phyloP scores from a whole-genome alignment of 805 yeast genomes.

The Komagataella pastoris region DNA sequence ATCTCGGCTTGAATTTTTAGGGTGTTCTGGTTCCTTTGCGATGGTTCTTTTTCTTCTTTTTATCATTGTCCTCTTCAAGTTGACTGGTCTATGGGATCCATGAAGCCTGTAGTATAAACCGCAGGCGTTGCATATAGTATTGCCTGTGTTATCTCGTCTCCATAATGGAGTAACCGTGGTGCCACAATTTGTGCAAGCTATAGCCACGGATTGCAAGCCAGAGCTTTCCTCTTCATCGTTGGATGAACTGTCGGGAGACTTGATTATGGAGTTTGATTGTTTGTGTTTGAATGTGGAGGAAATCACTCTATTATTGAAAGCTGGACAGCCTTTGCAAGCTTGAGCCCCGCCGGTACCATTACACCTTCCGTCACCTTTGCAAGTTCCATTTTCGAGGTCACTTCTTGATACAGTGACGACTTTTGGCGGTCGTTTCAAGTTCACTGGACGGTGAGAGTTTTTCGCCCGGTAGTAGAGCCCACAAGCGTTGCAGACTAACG shows the following conservation, averaged over 20 bases:
- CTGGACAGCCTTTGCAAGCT: slow-evolving; percentile 77
- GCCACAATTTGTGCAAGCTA: slow-evolving; percentile 75
- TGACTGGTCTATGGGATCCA: slow-evolving; percentile 65
- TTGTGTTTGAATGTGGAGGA: slow-evolving; percentile 8
- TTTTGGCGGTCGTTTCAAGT: slow-evolving; percentile 45
- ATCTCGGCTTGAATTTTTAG: background rate
- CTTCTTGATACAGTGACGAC: slow-evolving; percentile 25
- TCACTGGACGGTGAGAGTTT: slow-evolving; percentile 51
- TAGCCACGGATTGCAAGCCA: slow-evolving; percentile 32
- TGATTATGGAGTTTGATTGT: background rate
- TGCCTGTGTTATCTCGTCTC: slow-evolving; percentile 74
- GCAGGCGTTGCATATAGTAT: slow-evolving; percentile 82
- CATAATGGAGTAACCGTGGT: slow-evolving; percentile 81
- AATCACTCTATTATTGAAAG: slow-evolving; percentile 57
- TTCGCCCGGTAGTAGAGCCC: slow-evolving; percentile 45
- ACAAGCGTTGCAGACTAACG: slow-evolving; percentile 45
- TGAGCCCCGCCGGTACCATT: slow-evolving; percentile 80
- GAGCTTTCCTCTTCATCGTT: slow-evolving; percentile 3
- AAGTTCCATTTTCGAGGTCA: slow-evolving; percentile 32
- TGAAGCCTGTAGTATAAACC: slow-evolving; percentile 68
- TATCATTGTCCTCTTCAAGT: slow-evolving; percentile 59
- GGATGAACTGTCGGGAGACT: background rate
- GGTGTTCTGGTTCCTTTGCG: slow-evolving; percentile 16
- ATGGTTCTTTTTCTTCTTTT: slow-evolving; percentile 44
- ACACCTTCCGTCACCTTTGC: slow-evolving; percentile 69